A percentile compares a stretch with the other conserved stretches of the same genome.
Conservation (phyloP, 2,329 filamentous ascomycete genomes). For the Dactylonectria macrodidyma region DNA sequence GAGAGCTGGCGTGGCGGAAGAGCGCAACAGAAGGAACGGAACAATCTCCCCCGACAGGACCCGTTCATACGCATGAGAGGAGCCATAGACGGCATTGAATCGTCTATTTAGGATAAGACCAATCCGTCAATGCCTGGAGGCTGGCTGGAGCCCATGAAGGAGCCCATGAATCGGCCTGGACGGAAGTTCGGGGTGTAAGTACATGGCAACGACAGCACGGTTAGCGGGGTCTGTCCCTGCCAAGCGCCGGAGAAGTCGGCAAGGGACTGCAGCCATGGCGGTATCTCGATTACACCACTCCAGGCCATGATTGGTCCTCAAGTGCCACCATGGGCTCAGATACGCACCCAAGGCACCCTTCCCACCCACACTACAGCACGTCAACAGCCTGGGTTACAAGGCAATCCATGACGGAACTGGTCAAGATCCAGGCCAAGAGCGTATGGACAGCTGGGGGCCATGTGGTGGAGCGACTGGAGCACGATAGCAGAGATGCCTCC, state of each 20-base stretch:
- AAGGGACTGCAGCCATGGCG: not conserved
- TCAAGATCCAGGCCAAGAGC: not conserved
- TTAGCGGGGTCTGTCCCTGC: slow-evolving; percentile 13
- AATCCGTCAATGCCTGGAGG: not conserved
- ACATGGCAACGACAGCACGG: not conserved
- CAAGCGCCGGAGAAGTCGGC: slow-evolving; percentile 9
- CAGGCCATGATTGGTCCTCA: not conserved
- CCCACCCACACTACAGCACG: not conserved
- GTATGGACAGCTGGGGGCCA: not conserved
- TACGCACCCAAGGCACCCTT: not conserved
- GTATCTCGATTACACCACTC: not conserved
- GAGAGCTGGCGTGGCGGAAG: not conserved
- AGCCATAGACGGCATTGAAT: slow-evolving; percentile 13
- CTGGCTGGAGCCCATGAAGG: not conserved
- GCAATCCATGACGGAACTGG: not conserved
- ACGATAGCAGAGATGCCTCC: not conserved
- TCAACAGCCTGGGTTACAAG: not conserved
- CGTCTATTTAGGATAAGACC: slow-evolving; percentile 13
- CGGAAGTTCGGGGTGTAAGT: slow-evolving; percentile 5
- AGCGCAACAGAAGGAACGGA: not conserved
- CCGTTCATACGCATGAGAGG: slow-evolving; percentile 7
- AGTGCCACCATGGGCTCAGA: not conserved
- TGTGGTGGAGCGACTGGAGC: not conserved
- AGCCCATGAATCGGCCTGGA: slow-evolving; percentile 4
- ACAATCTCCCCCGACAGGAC: not conserved